Base-by-base conservation (phyloP, 805 yeast species). In the Blastobotrys parvus region DNA sequence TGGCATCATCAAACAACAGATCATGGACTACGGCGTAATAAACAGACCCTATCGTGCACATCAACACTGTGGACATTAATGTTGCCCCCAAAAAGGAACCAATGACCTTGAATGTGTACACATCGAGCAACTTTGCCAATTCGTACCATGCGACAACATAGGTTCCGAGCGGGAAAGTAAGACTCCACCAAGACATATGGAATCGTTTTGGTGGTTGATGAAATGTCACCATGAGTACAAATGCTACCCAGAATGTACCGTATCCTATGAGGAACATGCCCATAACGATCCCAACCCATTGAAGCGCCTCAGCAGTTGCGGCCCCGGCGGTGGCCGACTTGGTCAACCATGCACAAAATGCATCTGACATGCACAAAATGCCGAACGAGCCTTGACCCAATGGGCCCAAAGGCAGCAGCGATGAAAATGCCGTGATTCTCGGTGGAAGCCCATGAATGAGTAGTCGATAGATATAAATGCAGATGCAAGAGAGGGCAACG, bases 141-240 rank as follows among this genome's bases (percentile, higher is more conserved):
- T 76, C 72, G 7, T 67, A 60, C 45, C 76, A 71, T 2, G 86
- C 76, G 11, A 82, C 58, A 0, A 81, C 68, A 80, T 84, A 78
- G 0, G 94, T 85, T 2, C 95, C 96, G 53, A 87, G 55, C 3
- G 95, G 96, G 79, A 88, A 88, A 49, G 95, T 83, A 68, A 83
- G 74, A 15, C 88, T 78, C 95, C 95, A 84, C 77, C 78, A 77
- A 1, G 75, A 71, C 49, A 69, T 68, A 22, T 68, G 64, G 64
- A 77, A 79, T 25, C 50, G 43, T 16, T 59, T 60, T 3, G 60
- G 55, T 0, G 70, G 71, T 27, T 57, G 54, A 17, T 54, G 51
- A 1, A 61, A 7, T 1, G 67, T 61, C 20, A 69, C 57, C 1
- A 62, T 37, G 2, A 68, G 33, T 1, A 78, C 71, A 7, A 71